Evolutionary conservation across 768 basidiomycete genomes (phyloP), one percentile per base, ranked within the genome.

Genomic region (Agaricus blazei): DNA sequence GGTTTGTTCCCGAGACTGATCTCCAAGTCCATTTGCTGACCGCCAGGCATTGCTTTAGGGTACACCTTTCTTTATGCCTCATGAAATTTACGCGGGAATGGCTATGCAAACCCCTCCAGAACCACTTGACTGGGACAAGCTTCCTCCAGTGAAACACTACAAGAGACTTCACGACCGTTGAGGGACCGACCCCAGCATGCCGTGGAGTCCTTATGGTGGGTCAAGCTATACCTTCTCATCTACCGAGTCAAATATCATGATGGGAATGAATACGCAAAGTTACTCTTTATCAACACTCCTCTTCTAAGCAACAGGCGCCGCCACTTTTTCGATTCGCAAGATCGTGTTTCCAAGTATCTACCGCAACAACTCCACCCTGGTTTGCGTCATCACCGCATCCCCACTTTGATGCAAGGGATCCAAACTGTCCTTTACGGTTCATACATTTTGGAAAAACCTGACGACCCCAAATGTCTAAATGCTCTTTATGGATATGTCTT

Each of bases 21-120:
- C 9, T 9, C 24, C 34, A 34, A 2, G 47, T 24, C 44, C 24
- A 11, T 19, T 48, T 8, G 1, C 27, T 9, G 47, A 29, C 26
- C n/a, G 3, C 34, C 31, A 2, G 7, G 31, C 19, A 19, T 24
- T 52, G 14, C 23, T 42, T 7, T 9, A 58, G 57, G 57, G 57
- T 5, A 58, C 57, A 24, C 46, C 47, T 14, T 58, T 11, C 26
- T 58, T 58, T 42, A 58, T 58, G 52, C 46, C 57, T 9, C 24
- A 36, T n/a, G 57, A 58, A 41, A 38, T 58, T 11, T 48, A 54
- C 19, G 11, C 19, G 41, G 34, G 34, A 34, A 34, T 6, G 34
- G 3, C 34, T 8, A 8, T 34, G 7, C 5, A 31, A 31, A 7
- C 34, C 7, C 7, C 34, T 8, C 7, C 34, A 11, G 8, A 11